Evolutionary conservation across 1,284 basidiomycete genomes (phyloP), one percentile per base, ranked within the genome.

Genomic region (Moniliella sp.): DNA sequence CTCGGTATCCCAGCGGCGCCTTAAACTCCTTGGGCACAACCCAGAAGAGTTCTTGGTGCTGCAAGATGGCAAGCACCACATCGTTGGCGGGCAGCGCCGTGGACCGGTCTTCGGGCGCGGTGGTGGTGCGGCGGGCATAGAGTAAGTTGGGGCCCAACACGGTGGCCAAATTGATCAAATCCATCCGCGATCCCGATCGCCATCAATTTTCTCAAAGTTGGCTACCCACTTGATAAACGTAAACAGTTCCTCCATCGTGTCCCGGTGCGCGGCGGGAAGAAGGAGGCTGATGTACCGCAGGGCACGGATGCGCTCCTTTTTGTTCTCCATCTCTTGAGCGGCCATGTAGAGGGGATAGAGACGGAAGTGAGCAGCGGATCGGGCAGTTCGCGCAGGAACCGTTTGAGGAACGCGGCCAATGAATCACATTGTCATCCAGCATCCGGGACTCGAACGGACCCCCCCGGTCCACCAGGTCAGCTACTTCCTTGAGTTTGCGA

Each of bases 171-270:
- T 99, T 99, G 19, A 72, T 71, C 31, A 94, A 66, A 62, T 99
- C 88, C 88, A 99, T 99, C 65, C 88, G 88, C 66, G 79, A 86
- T 23, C 88, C 88, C 0, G 88, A 94, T 88, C 83, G 53, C 88
- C 86, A 57, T 97, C 88, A 64, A 91, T 74, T 63, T 97, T 86
- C 28, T 88, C 84, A 62, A 99, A 99, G 4, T 83, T 88, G 4
- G 88, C 88, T 2, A 99, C 88, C 91, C 91, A 99, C 62, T 91
- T 91, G 47, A 99, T 69, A 66, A 99, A 99, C 12, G 91, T 84
- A 56, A 93, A 94, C 27, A 99, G 66, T 30, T 93, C 83, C 63
- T 99, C 88, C 72, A 93, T 74, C 16, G 86, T 93, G 62, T 99
- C 91, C 40, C 91, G 74, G 59, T 99, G 83, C 34, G 74, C 72